phyloP scores from a whole-genome alignment of 1,139 yeast genomes.

The Ogataea hybrid region DNA sequence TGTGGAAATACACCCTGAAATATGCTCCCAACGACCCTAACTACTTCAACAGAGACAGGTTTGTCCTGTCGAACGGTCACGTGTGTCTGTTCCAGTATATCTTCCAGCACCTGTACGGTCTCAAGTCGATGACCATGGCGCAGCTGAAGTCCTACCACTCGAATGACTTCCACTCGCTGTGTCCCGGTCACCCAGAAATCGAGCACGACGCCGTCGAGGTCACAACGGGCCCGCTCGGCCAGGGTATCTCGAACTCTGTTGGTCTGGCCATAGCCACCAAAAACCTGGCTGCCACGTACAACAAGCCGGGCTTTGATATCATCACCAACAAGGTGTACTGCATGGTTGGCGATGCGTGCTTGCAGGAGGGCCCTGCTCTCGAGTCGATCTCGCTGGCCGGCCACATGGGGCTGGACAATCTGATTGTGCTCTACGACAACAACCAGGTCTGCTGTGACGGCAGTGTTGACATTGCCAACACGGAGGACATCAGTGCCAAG shows the following conservation, averaged over 20 bases:
- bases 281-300: slow-evolving; percentile 89
- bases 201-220: slow-evolving; percentile 92
- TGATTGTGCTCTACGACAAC: slow-evolving; percentile 96
- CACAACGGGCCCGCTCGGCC: slow-evolving; percentile 99
- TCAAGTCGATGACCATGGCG: slow-evolving; percentile 67
- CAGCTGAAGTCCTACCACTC: slow-evolving; percentile 75
- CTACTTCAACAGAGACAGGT: slow-evolving; percentile 96
- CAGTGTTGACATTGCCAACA: slow-evolving; percentile 85
- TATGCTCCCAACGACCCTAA: slow-evolving; percentile 89
- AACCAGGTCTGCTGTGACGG: slow-evolving; percentile 98
- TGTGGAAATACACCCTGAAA: slow-evolving; percentile 70
- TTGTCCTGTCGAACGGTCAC: slow-evolving; percentile 95
- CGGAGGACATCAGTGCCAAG: slow-evolving; percentile 87
- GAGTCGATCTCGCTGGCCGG: slow-evolving; percentile 97
- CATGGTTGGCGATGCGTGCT: slow-evolving; percentile 96
- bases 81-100: slow-evolving; percentile 91
- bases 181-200: slow-evolving; percentile 97
- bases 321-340: slow-evolving; percentile 75
- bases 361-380: slow-evolving; percentile 96
- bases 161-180: slow-evolving; percentile 84
- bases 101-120: slow-evolving; percentile 83
- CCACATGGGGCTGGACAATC: slow-evolving; percentile 89
- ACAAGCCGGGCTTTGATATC: slow-evolving; percentile 73
- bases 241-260: slow-evolving; percentile 95
- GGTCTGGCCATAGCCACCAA: slow-evolving; percentile 96